These are phyloP conservation scores for Arthroderma sp. DNA, from an alignment of 2,329 filamentous ascomycete genomes.

Conservation along the genomic window DNA sequence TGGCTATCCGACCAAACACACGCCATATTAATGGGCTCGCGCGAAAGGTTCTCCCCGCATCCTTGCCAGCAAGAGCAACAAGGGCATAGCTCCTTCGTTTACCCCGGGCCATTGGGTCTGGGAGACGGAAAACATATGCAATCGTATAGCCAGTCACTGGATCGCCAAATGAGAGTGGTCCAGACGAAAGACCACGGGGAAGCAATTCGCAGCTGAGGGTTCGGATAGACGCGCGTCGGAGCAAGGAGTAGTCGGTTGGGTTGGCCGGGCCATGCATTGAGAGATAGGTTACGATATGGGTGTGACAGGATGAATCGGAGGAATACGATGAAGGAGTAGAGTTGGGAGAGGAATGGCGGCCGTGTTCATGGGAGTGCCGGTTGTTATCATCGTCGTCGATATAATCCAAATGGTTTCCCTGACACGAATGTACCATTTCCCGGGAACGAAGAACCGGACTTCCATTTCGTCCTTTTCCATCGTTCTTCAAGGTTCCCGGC, in stretches of 20 bases:
- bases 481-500: conserved; percentile 37
- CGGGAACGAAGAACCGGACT: conserved; percentile 44
- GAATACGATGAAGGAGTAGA: conserved; percentile 29
- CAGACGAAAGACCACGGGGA: conserved; percentile 42
- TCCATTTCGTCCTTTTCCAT: conserved; percentile 37
- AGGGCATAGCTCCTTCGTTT: conserved; percentile 45
- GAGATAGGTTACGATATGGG: conserved; percentile 45
- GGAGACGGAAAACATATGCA: conserved; percentile 46
- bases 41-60: conserved; percentile 34
- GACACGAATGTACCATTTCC: conserved; percentile 40
- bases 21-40: conserved; percentile 39
- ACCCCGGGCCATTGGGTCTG: conserved; percentile 45
- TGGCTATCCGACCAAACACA: conserved; percentile 42
- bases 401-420: conserved; percentile 24
- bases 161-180: conserved; percentile 47
- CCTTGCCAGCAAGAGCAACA: conserved; percentile 43
- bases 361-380: conserved; percentile 24
- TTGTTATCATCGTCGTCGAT: conserved; percentile 23
- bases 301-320: conserved; percentile 38
- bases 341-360: conserved; percentile 25
- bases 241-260: conserved; percentile 39
- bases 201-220: conserved; percentile 45
- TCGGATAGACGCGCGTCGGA: conserved; percentile 45
- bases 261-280: conserved; percentile 44
- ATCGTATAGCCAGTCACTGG: conserved; percentile 44